These are phyloP conservation scores for Trichoderma asperelloides DNA, from an alignment of 495 filamentous ascomycete species.

Conservation along the genomic window DNA sequence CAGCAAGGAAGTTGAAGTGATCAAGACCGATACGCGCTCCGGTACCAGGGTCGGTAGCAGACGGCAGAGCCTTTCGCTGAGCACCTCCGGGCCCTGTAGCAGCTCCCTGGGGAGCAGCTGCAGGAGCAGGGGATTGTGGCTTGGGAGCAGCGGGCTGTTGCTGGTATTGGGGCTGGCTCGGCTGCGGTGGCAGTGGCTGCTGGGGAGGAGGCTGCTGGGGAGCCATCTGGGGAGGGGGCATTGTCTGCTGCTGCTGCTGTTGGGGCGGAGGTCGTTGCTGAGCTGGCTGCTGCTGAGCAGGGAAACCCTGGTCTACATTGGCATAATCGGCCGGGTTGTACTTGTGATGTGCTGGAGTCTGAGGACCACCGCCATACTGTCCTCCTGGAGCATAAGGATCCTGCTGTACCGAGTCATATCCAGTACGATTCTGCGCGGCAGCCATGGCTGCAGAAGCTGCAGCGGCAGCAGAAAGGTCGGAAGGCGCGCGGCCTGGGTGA, in stretches of 20 bases:
- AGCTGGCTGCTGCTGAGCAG: constrained; percentile 23
- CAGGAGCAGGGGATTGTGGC: constrained; percentile 34
- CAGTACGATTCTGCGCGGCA: constrained; percentile 27
- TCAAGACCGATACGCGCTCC: constrained; percentile 84
- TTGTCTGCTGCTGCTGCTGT: constrained; percentile 21
- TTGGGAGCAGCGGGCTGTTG: background rate
- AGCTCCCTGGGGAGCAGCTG: constrained; percentile 28
- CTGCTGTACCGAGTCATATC: constrained; percentile 17
- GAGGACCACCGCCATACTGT: constrained; percentile 16
- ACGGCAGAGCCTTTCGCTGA: constrained; percentile 44
- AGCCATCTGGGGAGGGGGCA: constrained; percentile 5
- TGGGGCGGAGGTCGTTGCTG: constrained; percentile 23
- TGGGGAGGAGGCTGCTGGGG: constrained; percentile 33
- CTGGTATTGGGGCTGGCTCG: constrained; percentile 23
- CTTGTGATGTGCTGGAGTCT: constrained; percentile 45
- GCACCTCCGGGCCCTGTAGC: constrained; percentile 28
- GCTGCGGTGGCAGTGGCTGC: constrained; percentile 21
- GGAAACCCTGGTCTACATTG: constrained; percentile 40
- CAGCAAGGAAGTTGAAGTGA: constrained; percentile 98
- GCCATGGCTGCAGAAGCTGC: constrained; percentile 33
- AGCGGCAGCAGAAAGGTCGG: constrained; percentile 34
- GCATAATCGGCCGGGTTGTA: constrained; percentile 71
- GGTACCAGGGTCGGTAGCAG: constrained; percentile 52
- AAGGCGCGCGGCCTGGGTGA: constrained; percentile 33
- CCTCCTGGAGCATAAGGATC: constrained; percentile 29